Percentiles rank a stretch among this genome's conserved stretches.
phyloP scores from a whole-genome alignment of 2,329 filamentous ascomycete genomes.

The Eurotiales sp. region DNA sequence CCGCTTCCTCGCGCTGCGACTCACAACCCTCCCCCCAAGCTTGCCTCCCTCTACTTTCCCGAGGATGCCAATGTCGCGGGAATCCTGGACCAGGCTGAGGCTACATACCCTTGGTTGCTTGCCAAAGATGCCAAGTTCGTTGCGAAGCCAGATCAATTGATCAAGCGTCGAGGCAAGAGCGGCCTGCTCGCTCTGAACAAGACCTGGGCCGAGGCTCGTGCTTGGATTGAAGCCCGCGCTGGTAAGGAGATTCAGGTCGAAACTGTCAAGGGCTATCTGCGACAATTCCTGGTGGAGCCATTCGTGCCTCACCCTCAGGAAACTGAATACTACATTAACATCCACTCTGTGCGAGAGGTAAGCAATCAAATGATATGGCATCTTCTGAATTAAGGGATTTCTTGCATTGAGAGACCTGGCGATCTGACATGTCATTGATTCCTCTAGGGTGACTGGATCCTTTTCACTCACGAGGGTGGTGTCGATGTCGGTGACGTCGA shows the following conservation, averaged over 20 bases:
- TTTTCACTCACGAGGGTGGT: conserved; percentile 99
- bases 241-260: conserved; percentile 92
- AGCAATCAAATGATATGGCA: conserved; percentile 37
- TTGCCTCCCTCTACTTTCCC: conserved; percentile 89
- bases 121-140: conserved; percentile 83
- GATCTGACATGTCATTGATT: conserved; percentile 24
- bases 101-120: conserved; percentile 94
- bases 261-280: conserved; percentile 79
- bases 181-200: conserved; percentile 95
- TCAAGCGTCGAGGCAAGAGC: conserved; percentile 99
- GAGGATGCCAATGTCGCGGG: conserved; percentile 78
- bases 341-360: conserved; percentile 99
- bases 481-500: conserved; percentile 99
- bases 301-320: conserved; percentile 93
- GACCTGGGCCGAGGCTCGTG: conserved; percentile 88
- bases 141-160: conserved; percentile 98
- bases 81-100: conserved; percentile 91
- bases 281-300: conserved; percentile 96
- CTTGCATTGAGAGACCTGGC: neutral
- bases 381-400: neutral
- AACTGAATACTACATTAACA: conserved; percentile 99
- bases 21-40: conserved; percentile 88
- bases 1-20: conserved; percentile 77
- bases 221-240: conserved; percentile 89
- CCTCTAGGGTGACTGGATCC: conserved; percentile 94